A percentile compares a stretch with the other conserved stretches of the same genome.
phyloP scores from a whole-genome alignment of 768 basidiomycete species.

The Amanita muscaria region DNA sequence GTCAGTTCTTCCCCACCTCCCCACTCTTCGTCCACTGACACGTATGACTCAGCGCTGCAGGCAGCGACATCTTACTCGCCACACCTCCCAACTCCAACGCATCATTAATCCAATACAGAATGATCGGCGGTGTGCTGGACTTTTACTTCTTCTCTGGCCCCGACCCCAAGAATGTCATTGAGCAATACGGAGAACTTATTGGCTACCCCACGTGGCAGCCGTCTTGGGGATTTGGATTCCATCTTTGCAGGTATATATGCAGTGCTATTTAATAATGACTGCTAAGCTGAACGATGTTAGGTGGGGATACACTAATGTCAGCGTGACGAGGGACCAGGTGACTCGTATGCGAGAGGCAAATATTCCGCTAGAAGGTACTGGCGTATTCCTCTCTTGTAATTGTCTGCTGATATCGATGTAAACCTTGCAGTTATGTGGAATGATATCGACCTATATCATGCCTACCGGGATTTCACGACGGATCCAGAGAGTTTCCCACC shows the following conservation, averaged over 20 bases:
- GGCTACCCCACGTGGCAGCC: conserved; percentile 68
- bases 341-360: conserved; percentile 50
- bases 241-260: conserved; percentile 63
- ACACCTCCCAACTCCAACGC: conserved; percentile 45
- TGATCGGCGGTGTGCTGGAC: conserved; percentile 68
- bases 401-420: not conserved
- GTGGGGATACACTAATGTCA: conserved; percentile 39
- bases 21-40: conserved; percentile 5
- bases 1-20: conserved; percentile 21
- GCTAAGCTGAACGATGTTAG: too few relatives aligned
- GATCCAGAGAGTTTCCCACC: conserved; percentile 57
- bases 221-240: conserved; percentile 72
- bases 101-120: conserved; percentile 63
- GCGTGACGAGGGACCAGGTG: conserved; percentile 47
- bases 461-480: conserved; percentile 58
- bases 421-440: conserved; percentile 58
- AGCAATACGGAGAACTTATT: conserved; percentile 61
- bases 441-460: conserved; percentile 68
- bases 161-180: conserved; percentile 48
- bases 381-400: conserved; percentile 1
- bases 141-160: conserved; percentile 71
- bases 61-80: conserved; percentile 60
- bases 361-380: conserved; percentile 67
- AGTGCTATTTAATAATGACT: too few relatives aligned
- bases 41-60: conserved; percentile 40